phyloP scores from a whole-genome alignment of 139 green algal species.

The Micractinium sp. region DNA sequence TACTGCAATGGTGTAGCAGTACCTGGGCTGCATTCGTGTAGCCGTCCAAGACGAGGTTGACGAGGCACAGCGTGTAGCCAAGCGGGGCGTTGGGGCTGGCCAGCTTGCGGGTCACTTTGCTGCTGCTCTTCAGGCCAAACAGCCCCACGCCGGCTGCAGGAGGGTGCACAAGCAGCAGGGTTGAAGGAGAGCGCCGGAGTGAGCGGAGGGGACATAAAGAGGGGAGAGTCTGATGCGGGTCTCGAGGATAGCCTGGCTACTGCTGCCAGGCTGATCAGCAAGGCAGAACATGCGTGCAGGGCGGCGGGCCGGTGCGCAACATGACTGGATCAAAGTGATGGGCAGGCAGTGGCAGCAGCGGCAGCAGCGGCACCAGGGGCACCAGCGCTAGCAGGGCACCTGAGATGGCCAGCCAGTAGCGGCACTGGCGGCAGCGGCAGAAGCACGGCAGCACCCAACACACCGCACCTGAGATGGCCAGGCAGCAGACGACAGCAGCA shows the following conservation, averaged over 20 bases:
- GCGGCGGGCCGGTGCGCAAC: too few species aligned
- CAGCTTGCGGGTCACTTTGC: slow-evolving; percentile 74
- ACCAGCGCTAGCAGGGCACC: too few species aligned
- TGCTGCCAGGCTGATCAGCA: too few species aligned
- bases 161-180: background rate
- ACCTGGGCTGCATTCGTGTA: slow-evolving; percentile 83
- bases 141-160: slow-evolving; percentile 70
- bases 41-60: slow-evolving; percentile 95
- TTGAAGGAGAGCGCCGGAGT: background rate
- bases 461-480: too few species aligned
- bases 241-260: too few species aligned
- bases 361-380: too few species aligned
- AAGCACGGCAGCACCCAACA: background rate
- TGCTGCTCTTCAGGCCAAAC: slow-evolving; percentile 80
- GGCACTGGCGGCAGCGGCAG: background rate
- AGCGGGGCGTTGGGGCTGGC: slow-evolving; percentile 83
- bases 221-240: too few species aligned
- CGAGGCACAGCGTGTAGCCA: slow-evolving; percentile 90
- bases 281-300: too few species aligned
- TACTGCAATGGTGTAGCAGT: slow-evolving; percentile 88
- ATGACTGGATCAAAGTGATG: too few species aligned
- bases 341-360: too few species aligned
- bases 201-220: background rate
- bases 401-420: too few species aligned
- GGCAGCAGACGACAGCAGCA: too few species aligned